Conservation (phyloP, 2,329 filamentous ascomycete genomes). For the Cadophora gregata region DNA sequence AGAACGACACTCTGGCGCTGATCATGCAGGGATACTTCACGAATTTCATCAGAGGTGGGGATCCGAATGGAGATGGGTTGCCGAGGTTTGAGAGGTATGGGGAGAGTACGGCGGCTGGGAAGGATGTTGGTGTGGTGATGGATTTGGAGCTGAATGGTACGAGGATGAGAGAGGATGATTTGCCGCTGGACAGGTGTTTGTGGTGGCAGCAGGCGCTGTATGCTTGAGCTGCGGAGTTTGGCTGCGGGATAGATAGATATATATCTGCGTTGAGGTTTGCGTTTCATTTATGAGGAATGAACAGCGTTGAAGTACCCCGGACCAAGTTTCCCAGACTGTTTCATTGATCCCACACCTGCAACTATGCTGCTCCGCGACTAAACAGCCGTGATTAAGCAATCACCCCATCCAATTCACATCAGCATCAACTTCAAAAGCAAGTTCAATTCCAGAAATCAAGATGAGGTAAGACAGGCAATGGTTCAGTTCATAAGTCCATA, state of each 20-base stretch:
- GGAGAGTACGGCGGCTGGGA: neutral
- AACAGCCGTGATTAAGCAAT: too few relatives aligned
- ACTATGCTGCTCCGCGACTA: too few relatives aligned
- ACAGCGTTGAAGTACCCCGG: too few relatives aligned
- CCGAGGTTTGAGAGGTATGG: slow-evolving; percentile 16
- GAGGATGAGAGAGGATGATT: slow-evolving; percentile 25
- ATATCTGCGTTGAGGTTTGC: too few relatives aligned
- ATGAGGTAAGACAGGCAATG: neutral
- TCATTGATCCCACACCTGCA: too few relatives aligned
- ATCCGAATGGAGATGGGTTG: slow-evolving; percentile 39
- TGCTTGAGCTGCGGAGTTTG: slow-evolving; percentile 3
- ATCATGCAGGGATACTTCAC: slow-evolving; percentile 47
- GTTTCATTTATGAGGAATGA: too few relatives aligned
- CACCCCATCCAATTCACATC: neutral
- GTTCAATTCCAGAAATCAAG: too few relatives aligned
- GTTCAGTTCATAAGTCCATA: slow-evolving; percentile 5
- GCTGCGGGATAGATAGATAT: too few relatives aligned
- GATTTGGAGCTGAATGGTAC: slow-evolving; percentile 20
- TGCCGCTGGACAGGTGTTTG: slow-evolving; percentile 43
- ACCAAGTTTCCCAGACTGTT: too few relatives aligned
- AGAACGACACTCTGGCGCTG: slow-evolving; percentile 41
- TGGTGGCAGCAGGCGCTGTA: slow-evolving; percentile 44
- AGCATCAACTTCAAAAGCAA: too few relatives aligned
- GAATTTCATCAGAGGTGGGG: slow-evolving; percentile 43
- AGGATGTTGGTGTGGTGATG: slow-evolving; percentile 17